Base-by-base conservation (phyloP, 2,329 filamentous ascomycete species). In the Ambrosiella cleistominuta region DNA sequence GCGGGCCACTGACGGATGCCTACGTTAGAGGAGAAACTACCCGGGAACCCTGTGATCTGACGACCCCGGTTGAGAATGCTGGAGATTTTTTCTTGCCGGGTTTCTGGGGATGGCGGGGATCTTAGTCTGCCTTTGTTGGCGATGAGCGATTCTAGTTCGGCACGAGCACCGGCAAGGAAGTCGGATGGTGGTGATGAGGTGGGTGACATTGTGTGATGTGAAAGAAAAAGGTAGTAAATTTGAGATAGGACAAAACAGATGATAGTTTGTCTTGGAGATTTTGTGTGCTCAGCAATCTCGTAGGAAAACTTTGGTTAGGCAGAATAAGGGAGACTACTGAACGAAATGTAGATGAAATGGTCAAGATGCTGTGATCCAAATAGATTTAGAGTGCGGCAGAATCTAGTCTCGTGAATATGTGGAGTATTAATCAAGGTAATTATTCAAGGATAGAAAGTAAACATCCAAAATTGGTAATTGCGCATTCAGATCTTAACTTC, bases 1-100 rank as follows among this genome's bases (percentile, higher is more conserved):
- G 56, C 53, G 39, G 59, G 50, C 59, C 59, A 60, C 51, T 57
- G 47, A 35, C 59, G 56, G 27, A 53, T 58, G 38, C 59, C 59
- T 13, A 61, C 56, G 57, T 61, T 61, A 13, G 59, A 61, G 12
- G 59, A 61, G 47, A 61, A 61, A 39, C 59, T 61, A 37, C 56
- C 56, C 19, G 52, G 56, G 51, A 61, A 61, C 6, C 59, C 59
- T 6, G 56, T 56, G 35, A 58, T 53, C 38, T 61, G 56, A 47
- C 59, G 59, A 36, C 57, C 57, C 47, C 59, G 59, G 57, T 56
- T 47, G 40, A 61, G 57, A 42, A 61, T 61, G 40, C 59, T 58
- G 17, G 47, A 35, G 17, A 2, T n/a, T 27, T 7, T 15, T 11
- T 11, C 9, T 27, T 35, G 47, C n/a, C 2, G 19, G 2, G 13